Conservation (phyloP, 108 stramenopile genomes). For the Mayamaea pseudoterrestris region DNA sequence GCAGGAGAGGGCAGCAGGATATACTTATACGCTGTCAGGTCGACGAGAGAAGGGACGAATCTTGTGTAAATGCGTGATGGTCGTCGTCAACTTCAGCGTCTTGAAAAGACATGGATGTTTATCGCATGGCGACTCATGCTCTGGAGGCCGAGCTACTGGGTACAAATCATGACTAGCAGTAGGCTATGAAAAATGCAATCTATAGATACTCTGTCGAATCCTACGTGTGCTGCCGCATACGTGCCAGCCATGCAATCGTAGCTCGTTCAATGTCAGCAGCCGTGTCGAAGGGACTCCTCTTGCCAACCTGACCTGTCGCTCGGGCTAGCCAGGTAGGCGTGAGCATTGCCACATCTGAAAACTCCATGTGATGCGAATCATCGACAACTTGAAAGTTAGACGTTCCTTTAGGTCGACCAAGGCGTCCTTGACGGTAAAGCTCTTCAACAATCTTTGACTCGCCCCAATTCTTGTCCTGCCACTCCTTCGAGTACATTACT, state of each 20-base stretch:
- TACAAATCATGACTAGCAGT: too few relatives aligned
- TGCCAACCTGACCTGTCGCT: constrained; percentile 18
- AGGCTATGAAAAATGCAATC: too few relatives aligned
- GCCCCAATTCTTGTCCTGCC: constrained; percentile 27
- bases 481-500: constrained; percentile 30
- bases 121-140: too few relatives aligned
- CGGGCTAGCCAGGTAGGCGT: constrained; percentile 39
- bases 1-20: too few relatives aligned
- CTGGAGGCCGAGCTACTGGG: too few relatives aligned
- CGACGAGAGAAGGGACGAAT: too few relatives aligned
- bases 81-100: too few relatives aligned
- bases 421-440: constrained; percentile 12
- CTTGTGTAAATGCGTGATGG: too few relatives aligned
- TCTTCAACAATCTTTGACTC: constrained; percentile 12
- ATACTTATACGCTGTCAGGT: too few relatives aligned
- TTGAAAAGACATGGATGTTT: too few relatives aligned
- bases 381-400: constrained; percentile 17
- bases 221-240: background rate
- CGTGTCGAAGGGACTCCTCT: constrained; percentile 32
- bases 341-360: constrained; percentile 35
- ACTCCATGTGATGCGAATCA: constrained; percentile 35
- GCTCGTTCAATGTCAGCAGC: constrained; percentile 20
- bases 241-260: constrained; percentile 2
- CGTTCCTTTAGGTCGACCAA: constrained; percentile 20
- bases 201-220: too few relatives aligned